Percentiles rank a stretch among this genome's conserved stretches.
phyloP scores from a whole-genome alignment of 1,284 basidiomycete species.

The Puccinia hordei region DNA sequence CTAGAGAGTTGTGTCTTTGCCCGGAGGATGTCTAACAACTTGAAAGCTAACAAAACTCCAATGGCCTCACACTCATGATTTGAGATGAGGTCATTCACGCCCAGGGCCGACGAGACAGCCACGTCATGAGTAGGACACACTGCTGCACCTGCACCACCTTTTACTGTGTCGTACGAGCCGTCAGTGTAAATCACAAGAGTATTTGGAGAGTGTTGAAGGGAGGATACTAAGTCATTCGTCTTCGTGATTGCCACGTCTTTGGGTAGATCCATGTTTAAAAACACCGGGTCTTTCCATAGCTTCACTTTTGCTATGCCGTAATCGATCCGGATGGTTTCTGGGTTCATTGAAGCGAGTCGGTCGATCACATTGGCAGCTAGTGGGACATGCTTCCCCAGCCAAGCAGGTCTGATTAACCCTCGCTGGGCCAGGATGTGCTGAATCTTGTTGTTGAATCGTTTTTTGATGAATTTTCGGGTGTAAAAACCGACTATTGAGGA shows the following conservation, averaged over 20 bases:
- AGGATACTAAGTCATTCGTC: background rate
- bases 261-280: background rate
- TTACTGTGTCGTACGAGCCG: background rate
- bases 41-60: background rate
- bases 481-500: background rate
- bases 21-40: background rate
- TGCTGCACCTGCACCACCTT: background rate
- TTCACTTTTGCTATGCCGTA: too few relatives aligned
- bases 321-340: background rate
- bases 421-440: background rate
- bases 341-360: background rate
- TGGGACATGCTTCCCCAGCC: background rate
- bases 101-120: background rate
- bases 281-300: too few relatives aligned
- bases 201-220: background rate
- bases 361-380: background rate
- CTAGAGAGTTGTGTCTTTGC: too few relatives aligned
- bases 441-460: background rate
- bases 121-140: background rate
- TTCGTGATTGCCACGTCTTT: background rate
- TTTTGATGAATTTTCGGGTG: background rate
- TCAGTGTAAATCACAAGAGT: background rate
- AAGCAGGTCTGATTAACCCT: background rate
- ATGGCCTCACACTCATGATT: background rate
- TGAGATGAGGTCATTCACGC: background rate